These are phyloP conservation scores for Vaccinium macrocarpon DNA, from an alignment of 148 eudicot genomes.

Conservation along the genomic window DNA sequence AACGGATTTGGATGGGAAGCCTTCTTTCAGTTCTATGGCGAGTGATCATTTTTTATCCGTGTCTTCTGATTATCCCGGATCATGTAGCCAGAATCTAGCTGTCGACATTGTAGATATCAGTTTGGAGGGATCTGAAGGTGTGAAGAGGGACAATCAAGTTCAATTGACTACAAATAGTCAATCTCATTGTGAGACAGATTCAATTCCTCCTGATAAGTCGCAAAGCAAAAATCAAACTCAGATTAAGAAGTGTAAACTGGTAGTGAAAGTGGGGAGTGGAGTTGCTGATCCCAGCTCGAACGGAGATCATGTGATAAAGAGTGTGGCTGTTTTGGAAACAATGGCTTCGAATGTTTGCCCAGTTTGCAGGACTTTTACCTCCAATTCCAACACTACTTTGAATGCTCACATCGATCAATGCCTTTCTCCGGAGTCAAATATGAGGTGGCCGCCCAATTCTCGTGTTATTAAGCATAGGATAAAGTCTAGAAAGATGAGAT, in stretches of 20 bases:
- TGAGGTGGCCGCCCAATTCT: conserved; percentile 41
- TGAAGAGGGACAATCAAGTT: conserved; percentile 25
- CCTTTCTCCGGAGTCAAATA: conserved; percentile 60
- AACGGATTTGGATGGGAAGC: conserved; percentile 31
- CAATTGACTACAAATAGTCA: conserved; percentile 28
- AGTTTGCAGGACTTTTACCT: conserved; percentile 76
- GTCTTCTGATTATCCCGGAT: conserved; percentile 15
- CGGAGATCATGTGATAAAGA: conserved; percentile 39
- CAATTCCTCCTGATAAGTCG: conserved; percentile 37
- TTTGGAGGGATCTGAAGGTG: conserved; percentile 36
- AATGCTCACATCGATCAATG: conserved; percentile 98
- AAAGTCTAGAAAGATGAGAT: conserved; percentile 73
- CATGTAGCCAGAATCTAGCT: conserved; percentile 21
- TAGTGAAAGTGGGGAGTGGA: conserved; percentile 42
- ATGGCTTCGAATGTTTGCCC: conserved; percentile 81
- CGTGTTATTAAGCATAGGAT: conserved; percentile 57
- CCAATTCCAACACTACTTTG: conserved; percentile 90
- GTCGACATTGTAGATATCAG: background rate
- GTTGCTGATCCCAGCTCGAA: conserved; percentile 37
- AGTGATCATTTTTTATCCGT: conserved; percentile 20
- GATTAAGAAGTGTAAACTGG: conserved; percentile 50
- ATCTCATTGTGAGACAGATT: conserved; percentile 40
- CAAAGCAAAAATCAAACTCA: conserved; percentile 30
- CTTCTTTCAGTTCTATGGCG: conserved; percentile 7
- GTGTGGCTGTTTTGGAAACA: conserved; percentile 36